Percentiles rank a stretch among this genome's conserved stretches.
phyloP scores from a whole-genome alignment of 495 filamentous ascomycete genomes.

The Pyrenula aspistea region DNA sequence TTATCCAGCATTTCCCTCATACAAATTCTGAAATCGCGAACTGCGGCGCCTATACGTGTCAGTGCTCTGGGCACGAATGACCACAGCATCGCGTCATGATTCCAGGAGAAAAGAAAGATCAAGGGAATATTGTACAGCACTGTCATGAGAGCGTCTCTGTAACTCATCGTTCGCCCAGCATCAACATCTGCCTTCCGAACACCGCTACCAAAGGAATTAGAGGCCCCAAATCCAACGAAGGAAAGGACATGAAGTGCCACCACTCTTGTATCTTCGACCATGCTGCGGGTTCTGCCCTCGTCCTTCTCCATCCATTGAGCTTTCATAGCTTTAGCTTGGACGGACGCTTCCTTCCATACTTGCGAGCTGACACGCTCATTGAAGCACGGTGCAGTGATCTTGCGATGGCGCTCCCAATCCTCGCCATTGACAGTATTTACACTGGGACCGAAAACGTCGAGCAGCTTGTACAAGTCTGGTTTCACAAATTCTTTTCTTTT shows the following conservation, averaged over 20 bases:
- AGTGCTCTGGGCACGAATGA: conserved; percentile 3
- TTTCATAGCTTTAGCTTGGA: conserved; percentile 17
- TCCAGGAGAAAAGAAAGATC: conserved; percentile 3
- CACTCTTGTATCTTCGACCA: conserved; percentile 24
- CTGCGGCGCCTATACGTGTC: conserved; percentile 3
- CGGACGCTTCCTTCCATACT: conserved; percentile 28
- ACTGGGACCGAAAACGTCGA: conserved; percentile 35
- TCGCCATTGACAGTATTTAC: conserved; percentile 24
- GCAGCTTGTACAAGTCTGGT: conserved; percentile 18
- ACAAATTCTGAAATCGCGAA: conserved; percentile 10
- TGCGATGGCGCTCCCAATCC: conserved; percentile 35
- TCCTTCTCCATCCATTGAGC: conserved; percentile 19
- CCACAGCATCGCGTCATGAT: conserved; percentile 6
- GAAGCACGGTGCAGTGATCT: conserved; percentile 26
- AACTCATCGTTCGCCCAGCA: conserved; percentile 7
- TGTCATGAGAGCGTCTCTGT: conserved; percentile 13
- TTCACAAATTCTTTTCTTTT: conserved; percentile 29
- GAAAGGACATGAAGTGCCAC: conserved; percentile 33
- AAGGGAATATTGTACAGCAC: conserved; percentile 11
- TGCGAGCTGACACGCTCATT: conserved; percentile 34
- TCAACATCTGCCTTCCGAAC: conserved; percentile 1
- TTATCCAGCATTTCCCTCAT: conserved; percentile 7
- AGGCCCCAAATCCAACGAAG: conserved; percentile 28
- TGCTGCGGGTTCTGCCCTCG: conserved; percentile 5
- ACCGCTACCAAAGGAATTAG: conserved; percentile 18